Percentiles rank a stretch among this genome's conserved stretches.
Evolutionary conservation across 495 filamentous ascomycete genomes (phyloP).

Genomic region (Penicillium turbatum): DNA sequence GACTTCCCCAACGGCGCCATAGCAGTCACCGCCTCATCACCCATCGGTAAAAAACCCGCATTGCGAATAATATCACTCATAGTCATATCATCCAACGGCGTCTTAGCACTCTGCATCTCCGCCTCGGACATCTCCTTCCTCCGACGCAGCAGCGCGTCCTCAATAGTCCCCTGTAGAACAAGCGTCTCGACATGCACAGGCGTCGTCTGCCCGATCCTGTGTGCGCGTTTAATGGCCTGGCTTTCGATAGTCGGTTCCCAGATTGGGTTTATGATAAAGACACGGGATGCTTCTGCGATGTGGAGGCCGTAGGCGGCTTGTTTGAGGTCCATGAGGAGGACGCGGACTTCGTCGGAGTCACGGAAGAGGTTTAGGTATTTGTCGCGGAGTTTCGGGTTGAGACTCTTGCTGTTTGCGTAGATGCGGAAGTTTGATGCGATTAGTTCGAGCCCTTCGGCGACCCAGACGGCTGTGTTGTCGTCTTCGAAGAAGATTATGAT

Average conservation of each 20-base stretch:
- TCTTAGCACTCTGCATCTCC: slow-evolving; percentile 62
- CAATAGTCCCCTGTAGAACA: slow-evolving; percentile 73
- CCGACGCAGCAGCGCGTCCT: slow-evolving; percentile 76
- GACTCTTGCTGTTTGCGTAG: slow-evolving; percentile 67
- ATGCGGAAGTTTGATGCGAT: slow-evolving; percentile 74
- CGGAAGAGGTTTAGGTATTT: slow-evolving; percentile 78
- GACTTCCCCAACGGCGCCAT: slow-evolving; percentile 27
- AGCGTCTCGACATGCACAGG: slow-evolving; percentile 85
- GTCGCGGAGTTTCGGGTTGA: slow-evolving; percentile 49
- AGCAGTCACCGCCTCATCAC: slow-evolving; percentile 28
- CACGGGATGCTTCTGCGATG: slow-evolving; percentile 71
- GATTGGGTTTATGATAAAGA: slow-evolving; percentile 91
- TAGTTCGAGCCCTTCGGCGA: slow-evolving; percentile 77
- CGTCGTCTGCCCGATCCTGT: slow-evolving; percentile 78
- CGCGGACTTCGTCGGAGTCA: slow-evolving; percentile 54
- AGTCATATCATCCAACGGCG: slow-evolving; percentile 67
- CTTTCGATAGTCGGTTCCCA: slow-evolving; percentile 82
- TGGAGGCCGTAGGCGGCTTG: slow-evolving; percentile 87
- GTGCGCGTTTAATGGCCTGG: slow-evolving; percentile 87
- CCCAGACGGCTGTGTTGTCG: slow-evolving; percentile 75
- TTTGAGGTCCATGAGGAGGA: slow-evolving; percentile 84
- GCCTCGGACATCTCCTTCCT: slow-evolving; percentile 70
- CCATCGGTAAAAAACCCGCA: slow-evolving; percentile 59
- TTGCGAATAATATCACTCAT: slow-evolving; percentile 79
- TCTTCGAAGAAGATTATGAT: slow-evolving; percentile 92